Evolutionary conservation across 164 flowering plant genomes (phyloP), one percentile per base, ranked within the genome.

Genomic region (Chloranthus sessilifolius): DNA sequence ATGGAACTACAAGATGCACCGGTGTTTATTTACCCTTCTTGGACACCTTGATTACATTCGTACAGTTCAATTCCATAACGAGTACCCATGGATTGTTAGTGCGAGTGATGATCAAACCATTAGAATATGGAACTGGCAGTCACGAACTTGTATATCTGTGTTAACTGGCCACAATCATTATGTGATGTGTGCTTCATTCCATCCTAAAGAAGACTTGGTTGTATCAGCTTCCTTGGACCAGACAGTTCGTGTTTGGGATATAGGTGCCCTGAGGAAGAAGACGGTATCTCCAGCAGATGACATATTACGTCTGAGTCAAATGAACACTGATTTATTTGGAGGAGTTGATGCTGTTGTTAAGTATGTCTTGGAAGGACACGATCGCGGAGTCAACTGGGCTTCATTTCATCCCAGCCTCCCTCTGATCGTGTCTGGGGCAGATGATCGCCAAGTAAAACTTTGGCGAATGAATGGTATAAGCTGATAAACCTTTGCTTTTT

Each of bases 41-140:
- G 77, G 80, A 23, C 80, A 75, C 54, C 77, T 69, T 49, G 80
- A 75, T 61, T 73, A 75, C 55, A 75, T 75, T n/a, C 70, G 80
- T 17, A 75, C 80, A 4, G 80, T 75, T 43, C 73, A 75, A 39
- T 75, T 75, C 55, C 77, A 75, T 56, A 70, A 70, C 38, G 77
- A 73, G 50, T 52, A 51, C 53, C 80, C 77, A 17, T 75, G 80
- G 80, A 75, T 75, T 36, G 75, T 75, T 29, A 75, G 80, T 69
- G 73, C 80, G 1, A 73, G 80, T 67, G 77, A 75, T 62, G 80
- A 75, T 33, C 75, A 75, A 46, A 75, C 80, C 17, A 73, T 75
- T 24, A 56, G 80, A 52, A 75, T 75, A 58, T 75, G 80, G 80
- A 75, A 75, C 45, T 75, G 80, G 80, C 77, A 75, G 47, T 75